Base-by-base conservation (phyloP, 1,284 basidiomycete genomes). In the Naganishia cerealis region DNA sequence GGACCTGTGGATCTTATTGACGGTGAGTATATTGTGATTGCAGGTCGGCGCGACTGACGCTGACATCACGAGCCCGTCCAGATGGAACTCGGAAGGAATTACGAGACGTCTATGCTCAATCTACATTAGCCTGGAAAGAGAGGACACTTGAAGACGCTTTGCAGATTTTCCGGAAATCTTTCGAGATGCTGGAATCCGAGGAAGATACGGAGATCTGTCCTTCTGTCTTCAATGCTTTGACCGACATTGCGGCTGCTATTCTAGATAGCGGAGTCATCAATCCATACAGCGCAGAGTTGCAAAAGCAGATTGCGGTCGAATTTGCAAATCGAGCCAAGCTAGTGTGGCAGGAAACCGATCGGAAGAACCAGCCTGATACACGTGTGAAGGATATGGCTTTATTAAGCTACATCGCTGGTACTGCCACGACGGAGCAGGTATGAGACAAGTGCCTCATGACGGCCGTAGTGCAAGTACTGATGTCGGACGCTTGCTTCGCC, bases 1-100 rank as follows among this genome's bases (percentile, higher is more conserved):
- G 69, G 68, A 0, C 62, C 61, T 9, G 57, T 73, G 5, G 65
- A 72, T 53, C 52, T 71, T 9, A 65, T 74, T 74, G 43, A 70
- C 29, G 43, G 66, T 69, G 13, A 52, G 59, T 26, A 39, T 4
- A 21, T 26, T 16, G 48, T 15, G 10, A n/a, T 62, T 12, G 12
- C 46, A 16, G 13, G 48, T 15, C 21, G 18, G 36, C 13, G 8
- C 26, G 15, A 16, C 16, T 15, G 24, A 59, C 1, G 9, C 38
- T 40, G n/a, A 63, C 36, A 24, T 5, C 6, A 29, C 39, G 9
- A 36, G 18, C 42, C 13, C 13, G 13, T 33, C 9, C 46, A 63
- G 61, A 42, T 18, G 50, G 42, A 3, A 63, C 53, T 1, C 38
- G 16, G 18, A 3, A 18, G 5, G 18, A 40, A 12, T 24, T 54